Evolutionary conservation across 176 grass and related monocot genomes (phyloP).

Genomic region (Phoenix dactylifera): DNA sequence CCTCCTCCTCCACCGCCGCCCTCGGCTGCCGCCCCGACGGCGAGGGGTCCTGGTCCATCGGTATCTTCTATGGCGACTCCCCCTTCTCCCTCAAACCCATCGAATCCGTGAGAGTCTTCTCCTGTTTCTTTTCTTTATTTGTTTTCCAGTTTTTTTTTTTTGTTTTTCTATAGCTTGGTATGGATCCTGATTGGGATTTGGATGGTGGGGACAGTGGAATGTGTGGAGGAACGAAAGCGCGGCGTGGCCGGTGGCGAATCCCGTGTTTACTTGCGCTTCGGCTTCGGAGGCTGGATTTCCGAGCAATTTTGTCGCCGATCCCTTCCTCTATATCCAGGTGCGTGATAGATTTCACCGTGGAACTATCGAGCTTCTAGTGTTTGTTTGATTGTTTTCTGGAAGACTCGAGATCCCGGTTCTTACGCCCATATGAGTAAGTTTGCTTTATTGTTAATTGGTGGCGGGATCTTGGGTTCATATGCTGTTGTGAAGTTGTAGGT

Average conservation of each 20-base stretch:
- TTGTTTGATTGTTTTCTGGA: too few species aligned
- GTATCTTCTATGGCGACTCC: slow-evolving; percentile 61
- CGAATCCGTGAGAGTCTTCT: slow-evolving; percentile 33
- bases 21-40: slow-evolving; percentile 50
- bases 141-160: not conserved
- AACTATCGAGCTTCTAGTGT: too few species aligned
- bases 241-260: slow-evolving; percentile 81
- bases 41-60: slow-evolving; percentile 83
- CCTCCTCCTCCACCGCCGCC: not conserved
- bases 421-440: too few species aligned
- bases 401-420: too few species aligned
- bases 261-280: slow-evolving; percentile 59
- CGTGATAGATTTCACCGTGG: not conserved
- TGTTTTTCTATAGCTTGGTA: not conserved
- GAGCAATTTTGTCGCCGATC: slow-evolving; percentile 82
- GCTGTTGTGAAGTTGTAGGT: too few species aligned
- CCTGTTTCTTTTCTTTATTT: not conserved
- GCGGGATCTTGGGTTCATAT: too few species aligned
- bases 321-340: slow-evolving; percentile 89
- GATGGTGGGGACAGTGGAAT: slow-evolving; percentile 36
- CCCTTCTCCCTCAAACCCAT: slow-evolving; percentile 64
- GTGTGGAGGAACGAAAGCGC: slow-evolving; percentile 38
- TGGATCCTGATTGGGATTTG: not conserved
- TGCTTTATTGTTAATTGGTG: too few species aligned
- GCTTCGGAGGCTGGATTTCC: slow-evolving; percentile 36